Evolutionary conservation across 306 rosid species (phyloP).

Genomic region (Dicorynia guianensis): DNA sequence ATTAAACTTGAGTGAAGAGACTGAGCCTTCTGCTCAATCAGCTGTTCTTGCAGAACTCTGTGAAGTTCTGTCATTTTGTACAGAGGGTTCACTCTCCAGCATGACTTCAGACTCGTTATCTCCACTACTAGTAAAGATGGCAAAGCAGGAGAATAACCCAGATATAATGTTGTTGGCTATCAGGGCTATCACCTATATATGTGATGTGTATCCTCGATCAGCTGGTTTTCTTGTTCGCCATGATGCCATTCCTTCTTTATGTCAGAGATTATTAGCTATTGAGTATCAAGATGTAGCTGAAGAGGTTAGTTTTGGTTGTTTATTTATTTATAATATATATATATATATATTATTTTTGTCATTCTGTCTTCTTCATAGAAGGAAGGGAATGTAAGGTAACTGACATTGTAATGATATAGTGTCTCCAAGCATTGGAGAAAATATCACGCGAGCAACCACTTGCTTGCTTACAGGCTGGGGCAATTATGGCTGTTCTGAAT

Average conservation of each 20-base stretch:
- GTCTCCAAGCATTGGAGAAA: constrained; percentile 97
- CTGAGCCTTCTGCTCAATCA: constrained; percentile 73
- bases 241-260: constrained; percentile 82
- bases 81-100: constrained; percentile 88
- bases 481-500: constrained; percentile 88
- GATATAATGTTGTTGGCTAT: constrained; percentile 84
- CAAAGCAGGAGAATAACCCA: constrained; percentile 70
- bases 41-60: constrained; percentile 83
- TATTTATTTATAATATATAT: constrained; percentile 25
- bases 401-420: constrained; percentile 57
- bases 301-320: constrained; percentile 63
- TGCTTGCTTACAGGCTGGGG: constrained; percentile 92
- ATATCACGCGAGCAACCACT: constrained; percentile 96
- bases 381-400: constrained; percentile 29
- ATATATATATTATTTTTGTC: not conserved
- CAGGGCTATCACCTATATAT: constrained; percentile 92
- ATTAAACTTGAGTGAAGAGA: constrained; percentile 68
- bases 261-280: constrained; percentile 77
- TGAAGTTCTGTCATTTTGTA: constrained; percentile 86
- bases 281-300: constrained; percentile 97
- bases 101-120: constrained; percentile 71
- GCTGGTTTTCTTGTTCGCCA: constrained; percentile 82
- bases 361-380: not conserved
- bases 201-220: constrained; percentile 87
- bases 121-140: constrained; percentile 78